These are phyloP conservation scores for Candida glucosophila DNA, from an alignment of 1,139 yeast genomes.

Conservation along the genomic window DNA sequence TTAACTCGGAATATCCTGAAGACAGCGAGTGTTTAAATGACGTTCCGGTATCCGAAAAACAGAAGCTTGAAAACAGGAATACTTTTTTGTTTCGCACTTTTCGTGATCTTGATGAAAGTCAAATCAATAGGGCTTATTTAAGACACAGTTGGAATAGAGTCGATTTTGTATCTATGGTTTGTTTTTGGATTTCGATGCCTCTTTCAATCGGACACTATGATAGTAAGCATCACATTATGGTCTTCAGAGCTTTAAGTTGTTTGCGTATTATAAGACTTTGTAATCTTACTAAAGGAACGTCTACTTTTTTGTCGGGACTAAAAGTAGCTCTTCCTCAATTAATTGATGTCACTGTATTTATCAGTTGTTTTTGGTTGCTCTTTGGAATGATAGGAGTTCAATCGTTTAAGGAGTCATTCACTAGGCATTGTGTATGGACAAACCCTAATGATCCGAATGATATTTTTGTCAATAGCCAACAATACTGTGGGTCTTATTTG, in stretches of 20 bases:
- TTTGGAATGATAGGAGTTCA: constrained; percentile 87
- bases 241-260: constrained; percentile 69
- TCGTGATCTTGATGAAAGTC: constrained; percentile 11
- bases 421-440: constrained; percentile 84
- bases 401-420: constrained; percentile 73
- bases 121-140: constrained; percentile 55
- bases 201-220: constrained; percentile 48
- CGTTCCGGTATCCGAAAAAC: constrained; percentile 4
- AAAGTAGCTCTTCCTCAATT: constrained; percentile 71
- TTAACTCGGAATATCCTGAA: constrained; percentile 3
- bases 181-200: constrained; percentile 68
- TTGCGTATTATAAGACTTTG: constrained; percentile 65
- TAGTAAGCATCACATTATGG: constrained; percentile 40
- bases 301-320: constrained; percentile 62
- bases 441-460: constrained; percentile 62
- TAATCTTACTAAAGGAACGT: constrained; percentile 69
- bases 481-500: constrained; percentile 76
- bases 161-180: constrained; percentile 61
- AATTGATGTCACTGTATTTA: constrained; percentile 66
- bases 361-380: constrained; percentile 73
- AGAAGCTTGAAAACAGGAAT: constrained; percentile 9
- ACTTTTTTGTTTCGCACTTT: constrained; percentile 12
- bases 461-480: constrained; percentile 43
- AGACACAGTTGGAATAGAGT: constrained; percentile 81
- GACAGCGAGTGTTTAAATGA: too few species aligned